A percentile compares a stretch with the other conserved stretches of the same genome.
Conservation (phyloP, 805 yeast genomes). For the Ogataea philodendri region DNA sequence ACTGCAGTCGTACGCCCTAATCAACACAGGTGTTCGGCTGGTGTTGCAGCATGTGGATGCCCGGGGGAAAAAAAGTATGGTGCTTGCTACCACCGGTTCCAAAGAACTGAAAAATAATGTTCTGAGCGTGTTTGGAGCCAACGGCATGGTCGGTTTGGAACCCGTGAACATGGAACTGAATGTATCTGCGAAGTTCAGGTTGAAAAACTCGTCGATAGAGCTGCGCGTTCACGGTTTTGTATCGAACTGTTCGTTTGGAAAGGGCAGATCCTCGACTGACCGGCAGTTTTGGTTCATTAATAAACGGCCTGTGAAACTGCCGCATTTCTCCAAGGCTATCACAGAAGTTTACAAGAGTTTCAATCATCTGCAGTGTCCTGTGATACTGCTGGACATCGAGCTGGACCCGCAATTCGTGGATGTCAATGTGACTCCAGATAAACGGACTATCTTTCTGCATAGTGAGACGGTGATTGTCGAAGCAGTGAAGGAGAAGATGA, state of each 20-base stretch:
- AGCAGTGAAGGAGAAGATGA: slow-evolving; percentile 49
- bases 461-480: slow-evolving; percentile 62
- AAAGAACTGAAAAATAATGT: slow-evolving; percentile 53
- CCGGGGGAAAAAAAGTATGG: slow-evolving; percentile 47
- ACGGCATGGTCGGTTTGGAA: slow-evolving; percentile 56
- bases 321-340: slow-evolving; percentile 52
- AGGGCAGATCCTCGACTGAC: slow-evolving; percentile 69
- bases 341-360: slow-evolving; percentile 73
- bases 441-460: slow-evolving; percentile 66
- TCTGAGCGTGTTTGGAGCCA: slow-evolving; percentile 67
- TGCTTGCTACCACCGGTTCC: slow-evolving; percentile 59
- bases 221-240: slow-evolving; percentile 56
- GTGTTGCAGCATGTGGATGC: slow-evolving; percentile 52
- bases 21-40: slow-evolving; percentile 56
- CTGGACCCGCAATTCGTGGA: slow-evolving; percentile 59
- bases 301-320: slow-evolving; percentile 66
- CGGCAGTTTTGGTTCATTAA: slow-evolving; percentile 77
- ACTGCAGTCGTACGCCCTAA: slow-evolving; percentile 67
- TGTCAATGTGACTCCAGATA: slow-evolving; percentile 90
- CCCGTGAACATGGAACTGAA: slow-evolving; percentile 45
- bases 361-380: slow-evolving; percentile 74
- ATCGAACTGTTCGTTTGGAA: slow-evolving; percentile 77
- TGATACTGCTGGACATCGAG: slow-evolving; percentile 57
- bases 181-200: slow-evolving; percentile 31
- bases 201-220: slow-evolving; percentile 30